Evolutionary conservation across 2,329 filamentous ascomycete genomes (phyloP), one percentile per base, ranked within the genome.

Genomic region (Dissoconium aciculare): DNA sequence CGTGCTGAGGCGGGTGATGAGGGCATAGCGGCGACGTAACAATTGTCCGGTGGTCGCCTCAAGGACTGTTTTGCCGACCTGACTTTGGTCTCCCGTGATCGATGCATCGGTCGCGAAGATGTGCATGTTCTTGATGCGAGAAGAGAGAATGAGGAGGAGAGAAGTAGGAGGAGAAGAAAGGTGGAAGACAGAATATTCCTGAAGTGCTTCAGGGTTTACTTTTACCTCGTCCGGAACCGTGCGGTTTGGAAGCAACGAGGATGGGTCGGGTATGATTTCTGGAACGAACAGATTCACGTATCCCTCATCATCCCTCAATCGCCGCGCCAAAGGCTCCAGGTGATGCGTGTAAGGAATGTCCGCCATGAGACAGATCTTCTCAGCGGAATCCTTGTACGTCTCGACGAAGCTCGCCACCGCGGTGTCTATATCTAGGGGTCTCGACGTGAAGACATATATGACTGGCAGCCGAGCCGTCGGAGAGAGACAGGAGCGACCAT

Each of bases 401-500:
- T 63, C 56, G 43, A 67, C 64, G 54, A 95, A 87, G 1, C 70
- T 67, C 4, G 59, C 52, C 5, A 69, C 50, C 1, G 75, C 67
- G 0, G 61, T 55, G 1, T 71, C 67, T 25, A 75, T 55, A 36
- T 82, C 66, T 11, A 98, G 63, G 2, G 64, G 55, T 40, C 78
- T 76, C 28, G 67, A 68, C 0, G 89, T 98, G 51, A 89, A 95
- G 36, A 94, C 74, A 52, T 94, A 84, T 29, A 94, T 72, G 13
- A 93, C 85, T 0, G 87, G 84, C 31, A 95, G 59, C 33, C 84
- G 66, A 8, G 80, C 79, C 0, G 87, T 92, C 1, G 87, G 87
- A 5, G 84, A 94, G 14, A 98, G 64, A 50, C 89, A 98, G 0
- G 87, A 78, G 31, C 89, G 69, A 3, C 89, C 89, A 46, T 95